Evolutionary conservation across 345 rosid species (phyloP).

Genomic region (Eucalyptus caleyi): DNA sequence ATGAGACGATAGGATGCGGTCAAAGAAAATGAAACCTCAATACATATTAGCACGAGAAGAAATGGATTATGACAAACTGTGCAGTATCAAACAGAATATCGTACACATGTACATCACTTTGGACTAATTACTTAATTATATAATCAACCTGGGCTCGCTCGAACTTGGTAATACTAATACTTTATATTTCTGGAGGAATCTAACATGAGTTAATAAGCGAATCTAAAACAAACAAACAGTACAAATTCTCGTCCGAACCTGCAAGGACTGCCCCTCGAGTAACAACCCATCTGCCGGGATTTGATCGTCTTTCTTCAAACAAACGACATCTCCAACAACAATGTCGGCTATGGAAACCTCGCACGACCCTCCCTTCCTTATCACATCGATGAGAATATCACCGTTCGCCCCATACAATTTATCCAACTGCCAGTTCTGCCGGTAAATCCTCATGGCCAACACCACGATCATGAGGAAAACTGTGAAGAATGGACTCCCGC

Average conservation of each 20-base stretch:
- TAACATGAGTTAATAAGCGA: neutral
- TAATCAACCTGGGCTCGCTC: no score
- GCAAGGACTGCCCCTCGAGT: no score
- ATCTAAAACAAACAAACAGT: neutral
- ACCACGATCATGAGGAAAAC: slow-evolving; percentile 30
- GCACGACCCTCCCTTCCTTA: slow-evolving; percentile 29
- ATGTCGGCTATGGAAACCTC: slow-evolving; percentile 17
- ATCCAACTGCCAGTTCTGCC: slow-evolving; percentile 40
- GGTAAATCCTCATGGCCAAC: slow-evolving; percentile 23
- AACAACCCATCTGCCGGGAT: no score
- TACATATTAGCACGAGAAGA: neutral
- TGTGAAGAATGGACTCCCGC: no score
- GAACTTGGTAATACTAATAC: no score
- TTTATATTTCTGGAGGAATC: rapidly evolving
- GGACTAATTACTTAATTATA: neutral
- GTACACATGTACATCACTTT: neutral
- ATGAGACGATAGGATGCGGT: neutral
- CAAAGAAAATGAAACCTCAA: neutral
- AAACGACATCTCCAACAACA: no score
- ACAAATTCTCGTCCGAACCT: no score
- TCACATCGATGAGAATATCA: slow-evolving; percentile 36
- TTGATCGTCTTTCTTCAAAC: no score
- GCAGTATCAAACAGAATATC: no score
- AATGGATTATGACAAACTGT: neutral
- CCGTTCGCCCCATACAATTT: slow-evolving; percentile 33